Base-by-base conservation (phyloP, 352 stramenopile genomes). In the Phytophthora cactorum region DNA sequence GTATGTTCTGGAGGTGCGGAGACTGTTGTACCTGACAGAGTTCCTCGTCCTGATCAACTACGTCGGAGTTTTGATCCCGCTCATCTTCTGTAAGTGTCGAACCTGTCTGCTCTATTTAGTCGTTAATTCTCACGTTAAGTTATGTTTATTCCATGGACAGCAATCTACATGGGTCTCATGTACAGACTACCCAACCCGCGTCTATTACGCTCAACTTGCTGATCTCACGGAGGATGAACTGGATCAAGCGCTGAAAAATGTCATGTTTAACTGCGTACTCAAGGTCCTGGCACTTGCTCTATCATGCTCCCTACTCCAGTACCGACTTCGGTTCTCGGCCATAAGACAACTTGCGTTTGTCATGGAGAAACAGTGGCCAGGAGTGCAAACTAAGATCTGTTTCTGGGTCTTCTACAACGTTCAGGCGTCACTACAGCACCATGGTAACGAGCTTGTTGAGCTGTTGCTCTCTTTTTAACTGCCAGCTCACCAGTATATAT, bases 341-440 rank as follows among this genome's bases (percentile, higher is more conserved):
- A 49, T 82, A 5, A 50, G 68, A 10, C 72, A 82, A 11, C 49
- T 86, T 3, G 70, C 66, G 15, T 81, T 86, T 34, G 78, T 84
- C 14, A 52, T 86, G 17, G 54, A 66, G 31, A 71, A 58, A 0
- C 68, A 81, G 28, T 69, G 56, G 54, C 52, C 25, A 5, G 39
- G 74, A 15, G 46, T 79, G 1, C 74, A 80, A 36, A 57, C 43
- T 29, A 81, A 74, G 52, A 67, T 81, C 29, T 52, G 72, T 44
- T 72, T 78, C 47, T 78, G 76, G 73, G 59, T 84, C 6, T 59
- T 75, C 9, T 76, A 74, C 55, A 71, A 66, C 10, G 47, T 81
- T 0, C 70, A 79, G n/a, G 57, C 46, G 0, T 59, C 70, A 4
- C 31, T 78, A 1, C 15, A 68, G 4, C 77, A 84, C 15, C 67